Evolutionary conservation across 129 eudicot species (phyloP), one percentile per base, ranked within the genome.

Genomic region (Lactuca saligna): DNA sequence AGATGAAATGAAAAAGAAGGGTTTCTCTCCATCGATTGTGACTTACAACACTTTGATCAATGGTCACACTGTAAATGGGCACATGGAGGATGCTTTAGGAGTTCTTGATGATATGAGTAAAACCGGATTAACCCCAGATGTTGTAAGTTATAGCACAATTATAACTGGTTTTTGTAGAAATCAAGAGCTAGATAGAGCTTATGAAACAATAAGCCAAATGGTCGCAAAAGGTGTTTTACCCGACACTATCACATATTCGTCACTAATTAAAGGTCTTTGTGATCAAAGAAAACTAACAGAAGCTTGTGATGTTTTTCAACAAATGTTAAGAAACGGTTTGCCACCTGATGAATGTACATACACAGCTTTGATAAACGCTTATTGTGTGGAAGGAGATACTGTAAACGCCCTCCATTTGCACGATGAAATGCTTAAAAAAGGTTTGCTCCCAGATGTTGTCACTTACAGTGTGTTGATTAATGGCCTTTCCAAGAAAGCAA

Each of bases 211-310:
- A 66, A 71, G 75, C 34, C 71, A 81, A 78, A 94, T 94, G 99
- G 79, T 80, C 29, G 62, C 72, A 39, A 83, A 82, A 55, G 96
- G 93, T 6, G 65, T 89, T 64, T 32, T 68, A 31, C 87, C 92
- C 3, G 98, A 93, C 78, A 80, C 82, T 14, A 71, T 93, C 46
- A 89, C 99, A 15, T 94, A 89, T 82, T 87, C 93, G 0, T 79
- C 99, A 3, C 77, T 94, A 33, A 94, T 94, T 49, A 81, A 89
- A 82, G 99, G 99, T 70, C 91, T 89, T 59, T 94, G 95, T 55
- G 82, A 79, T 71, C 84, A 85, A 63, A 72, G 78, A 73, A 83
- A 82, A 68, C 61, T 87, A 78, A 66, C 16, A 2, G 97, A 94
- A 78, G 99, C 93, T 53, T 84, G 88, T 76, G 80, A 77, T 63